A percentile compares a stretch with the other conserved stretches of the same genome.
Conservation (phyloP, 768 basidiomycete genomes). For the Pleurotus sapidus region DNA sequence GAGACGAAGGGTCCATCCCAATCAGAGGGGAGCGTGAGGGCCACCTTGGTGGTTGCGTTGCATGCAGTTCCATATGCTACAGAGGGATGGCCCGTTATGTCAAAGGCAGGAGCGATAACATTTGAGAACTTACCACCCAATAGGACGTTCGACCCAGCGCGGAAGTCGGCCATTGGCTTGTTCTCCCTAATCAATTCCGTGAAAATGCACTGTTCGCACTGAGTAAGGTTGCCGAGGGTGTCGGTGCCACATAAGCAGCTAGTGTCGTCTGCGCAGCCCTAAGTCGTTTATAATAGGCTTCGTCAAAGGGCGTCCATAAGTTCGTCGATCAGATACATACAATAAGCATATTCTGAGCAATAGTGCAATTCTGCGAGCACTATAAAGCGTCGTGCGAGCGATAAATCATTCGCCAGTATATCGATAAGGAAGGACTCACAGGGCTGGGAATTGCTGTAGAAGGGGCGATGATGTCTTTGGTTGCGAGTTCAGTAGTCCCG, state of each 20-base stretch:
- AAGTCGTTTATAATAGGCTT: conserved; percentile 17
- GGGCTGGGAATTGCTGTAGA: too few species aligned
- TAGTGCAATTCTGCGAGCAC: background rate
- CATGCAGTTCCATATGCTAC: conserved; percentile 60
- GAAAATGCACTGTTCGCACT: conserved; percentile 72
- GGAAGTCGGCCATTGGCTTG: conserved; percentile 43
- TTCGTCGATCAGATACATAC: background rate
- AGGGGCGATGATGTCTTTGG: background rate
- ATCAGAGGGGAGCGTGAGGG: conserved; percentile 40
- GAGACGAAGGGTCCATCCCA: conserved; percentile 61
- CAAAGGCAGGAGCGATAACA: background rate
- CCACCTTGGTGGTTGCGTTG: conserved; percentile 27
- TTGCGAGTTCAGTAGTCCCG: conserved; percentile 2
- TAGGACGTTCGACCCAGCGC: conserved; percentile 58
- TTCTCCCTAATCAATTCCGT: conserved; percentile 48
- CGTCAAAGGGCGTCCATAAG: conserved; percentile 29
- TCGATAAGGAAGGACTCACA: too few species aligned
- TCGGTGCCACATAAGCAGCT: conserved; percentile 51
- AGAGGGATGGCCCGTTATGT: conserved; percentile 8
- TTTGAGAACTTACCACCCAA: conserved; percentile 43
- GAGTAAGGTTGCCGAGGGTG: conserved; percentile 39
- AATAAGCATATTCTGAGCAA: conserved; percentile 7
- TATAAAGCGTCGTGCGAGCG: background rate
- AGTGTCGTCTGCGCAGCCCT: conserved; percentile 40
- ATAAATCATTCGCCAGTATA: too few species aligned